Base-by-base conservation (phyloP, 2,329 filamentous ascomycete genomes). In the Fusarium chaquense region DNA sequence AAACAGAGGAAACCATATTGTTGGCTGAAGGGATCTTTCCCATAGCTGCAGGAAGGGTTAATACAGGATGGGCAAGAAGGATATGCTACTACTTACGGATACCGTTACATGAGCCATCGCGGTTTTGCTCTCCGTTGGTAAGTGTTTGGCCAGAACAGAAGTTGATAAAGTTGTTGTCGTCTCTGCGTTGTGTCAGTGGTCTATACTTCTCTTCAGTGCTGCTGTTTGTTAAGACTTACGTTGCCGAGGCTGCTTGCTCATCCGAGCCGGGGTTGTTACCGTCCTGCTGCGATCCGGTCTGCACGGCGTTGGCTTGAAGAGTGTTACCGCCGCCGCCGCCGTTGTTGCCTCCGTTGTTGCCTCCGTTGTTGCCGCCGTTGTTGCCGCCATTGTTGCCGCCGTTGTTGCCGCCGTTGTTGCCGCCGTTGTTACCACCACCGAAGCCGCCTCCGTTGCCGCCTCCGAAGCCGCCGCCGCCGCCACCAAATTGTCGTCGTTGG, bases 151-250 rank as follows among this genome's bases (percentile, higher is more conserved):
- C 86, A 6, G 77, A 63, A 75, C 87, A 89, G 76, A 89, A 88
- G 82, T 89, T 89, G 83, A 89, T 88, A 76, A 89, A 89, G 80
- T 90, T 90, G 80, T 81, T 80, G 20, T 79, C 65, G 70, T 89
- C 86, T 67, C 87, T 89, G 57, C n/a, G 81, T 32, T 9, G 11
- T 55, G 67, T 70, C 65, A 76, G 53, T 33, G 45, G 11, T 41
- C 15, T 5, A 12, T 20, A 2, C 36, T n/a, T 35, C 16, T 53
- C 36, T 11, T 16, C 35, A 6, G 15, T 18, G 12, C 38, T 13
- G 40, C 24, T 16, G n/a, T 10, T 22, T 35, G 16, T 22, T 40
- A 9, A n/a, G 24, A 75, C 86, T 77, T 74, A 87, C 83, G 84
- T 88, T 16, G 74, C 72, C 9, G 87, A 89, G 38, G 84, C 79